A percentile compares a stretch with the other conserved stretches of the same genome.
Evolutionary conservation across 768 basidiomycete genomes (phyloP).

Genomic region (Serendipita vermifera): DNA sequence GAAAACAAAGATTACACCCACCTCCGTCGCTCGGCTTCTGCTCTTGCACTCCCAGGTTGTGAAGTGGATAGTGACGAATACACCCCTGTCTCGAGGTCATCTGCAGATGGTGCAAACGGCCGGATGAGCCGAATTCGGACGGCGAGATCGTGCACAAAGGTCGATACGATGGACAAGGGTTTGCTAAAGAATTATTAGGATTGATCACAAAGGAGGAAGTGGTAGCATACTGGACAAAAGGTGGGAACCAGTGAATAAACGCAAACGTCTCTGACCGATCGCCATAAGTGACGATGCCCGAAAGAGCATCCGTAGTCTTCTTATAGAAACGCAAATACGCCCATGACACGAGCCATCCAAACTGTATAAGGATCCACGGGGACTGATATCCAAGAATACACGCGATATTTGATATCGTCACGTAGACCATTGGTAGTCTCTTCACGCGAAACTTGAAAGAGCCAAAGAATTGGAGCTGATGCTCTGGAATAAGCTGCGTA

Average conservation of each 20-base stretch:
- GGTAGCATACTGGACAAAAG: slow-evolving; percentile 69
- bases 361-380: slow-evolving; percentile 89
- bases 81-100: slow-evolving; percentile 58
- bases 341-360: slow-evolving; percentile 97
- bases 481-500: slow-evolving; percentile 95
- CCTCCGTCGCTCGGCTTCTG: slow-evolving; percentile 94
- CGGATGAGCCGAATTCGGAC: slow-evolving; percentile 68
- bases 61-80: slow-evolving; percentile 44
- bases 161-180: slow-evolving; percentile 55
- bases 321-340: slow-evolving; percentile 96
- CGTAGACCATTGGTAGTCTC: slow-evolving; percentile 89
- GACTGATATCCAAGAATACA: slow-evolving; percentile 74
- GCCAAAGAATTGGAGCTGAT: slow-evolving; percentile 89
- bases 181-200: slow-evolving; percentile 34
- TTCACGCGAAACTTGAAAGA: slow-evolving; percentile 79
- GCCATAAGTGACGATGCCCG: slow-evolving; percentile 57
- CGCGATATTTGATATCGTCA: slow-evolving; percentile 78
- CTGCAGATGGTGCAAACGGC: slow-evolving; percentile 29
- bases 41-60: slow-evolving; percentile 70
- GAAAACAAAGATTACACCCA: slow-evolving; percentile 25
- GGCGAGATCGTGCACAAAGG: slow-evolving; percentile 46
- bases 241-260: slow-evolving; percentile 93
- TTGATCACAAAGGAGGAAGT: slow-evolving; percentile 3
- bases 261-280: slow-evolving; percentile 96
- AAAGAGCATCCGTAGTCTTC: slow-evolving; percentile 35